Evolutionary conservation across 2,329 filamentous ascomycete species (phyloP).

Genomic region (Aspergillus eucalypticola): DNA sequence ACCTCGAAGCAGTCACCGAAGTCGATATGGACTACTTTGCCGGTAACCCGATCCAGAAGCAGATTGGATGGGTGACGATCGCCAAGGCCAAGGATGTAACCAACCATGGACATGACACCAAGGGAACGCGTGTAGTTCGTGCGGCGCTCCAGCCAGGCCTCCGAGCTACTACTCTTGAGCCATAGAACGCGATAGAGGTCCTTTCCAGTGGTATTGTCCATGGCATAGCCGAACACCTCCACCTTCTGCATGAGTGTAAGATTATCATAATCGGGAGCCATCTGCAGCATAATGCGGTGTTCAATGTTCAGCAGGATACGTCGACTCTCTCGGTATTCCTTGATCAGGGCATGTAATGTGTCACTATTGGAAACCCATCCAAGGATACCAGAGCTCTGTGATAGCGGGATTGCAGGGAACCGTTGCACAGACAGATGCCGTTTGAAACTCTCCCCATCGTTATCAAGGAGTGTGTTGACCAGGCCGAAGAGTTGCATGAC

Average conservation of each 20-base stretch:
- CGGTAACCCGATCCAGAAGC: slow-evolving; percentile 93
- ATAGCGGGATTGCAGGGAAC: slow-evolving; percentile 94
- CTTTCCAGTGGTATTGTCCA: slow-evolving; percentile 98
- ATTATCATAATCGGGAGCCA: slow-evolving; percentile 98
- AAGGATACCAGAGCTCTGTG: slow-evolving; percentile 90
- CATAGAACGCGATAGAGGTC: slow-evolving; percentile 97
- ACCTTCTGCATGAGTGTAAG: slow-evolving; percentile 99
- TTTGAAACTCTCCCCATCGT: slow-evolving; percentile 96
- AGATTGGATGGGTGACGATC: slow-evolving; percentile 97
- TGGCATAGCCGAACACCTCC: slow-evolving; percentile 97
- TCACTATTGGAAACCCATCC: slow-evolving; percentile 98
- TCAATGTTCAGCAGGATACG: slow-evolving; percentile 99
- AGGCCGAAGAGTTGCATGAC: slow-evolving; percentile 99
- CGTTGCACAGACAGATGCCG: slow-evolving; percentile 94
- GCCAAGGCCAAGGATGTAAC: slow-evolving; percentile 94
- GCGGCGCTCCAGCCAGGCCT: slow-evolving; percentile 93
- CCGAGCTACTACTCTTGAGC: slow-evolving; percentile 98
- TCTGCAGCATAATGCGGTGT: slow-evolving; percentile 99
- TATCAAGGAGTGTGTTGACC: slow-evolving; percentile 90
- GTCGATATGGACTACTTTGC: slow-evolving; percentile 98
- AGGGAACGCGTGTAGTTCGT: slow-evolving; percentile 99
- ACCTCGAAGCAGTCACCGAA: slow-evolving; percentile 99
- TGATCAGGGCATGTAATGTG: slow-evolving; percentile 92
- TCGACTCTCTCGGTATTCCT: slow-evolving; percentile 93
- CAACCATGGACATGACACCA: slow-evolving; percentile 99